Evolutionary conservation across 2,329 filamentous ascomycete species (phyloP), one percentile per base, ranked within the genome.

Genomic region (Colletotrichum trifolii): DNA sequence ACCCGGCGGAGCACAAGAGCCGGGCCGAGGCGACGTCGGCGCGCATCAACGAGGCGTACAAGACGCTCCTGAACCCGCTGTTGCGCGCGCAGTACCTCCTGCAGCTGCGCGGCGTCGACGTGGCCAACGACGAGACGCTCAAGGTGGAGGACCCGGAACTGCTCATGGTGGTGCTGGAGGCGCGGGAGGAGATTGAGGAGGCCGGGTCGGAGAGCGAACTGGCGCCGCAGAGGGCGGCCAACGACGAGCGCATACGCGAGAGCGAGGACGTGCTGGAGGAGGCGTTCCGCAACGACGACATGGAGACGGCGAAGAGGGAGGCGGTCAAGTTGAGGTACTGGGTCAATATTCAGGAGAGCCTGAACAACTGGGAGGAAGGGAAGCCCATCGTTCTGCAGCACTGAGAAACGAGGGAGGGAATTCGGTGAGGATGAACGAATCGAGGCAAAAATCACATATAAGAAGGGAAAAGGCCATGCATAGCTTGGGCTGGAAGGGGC

Each of bases 41-140:
- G 8, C 85, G 87, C 34, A 94, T 98, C 76, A 98, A 98, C 82
- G 90, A 94, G 69, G 96, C 96, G 1, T 98, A 96, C 84, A 90
- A 88, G 73, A 97, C 94, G 3, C 86, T 99, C 1, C 82, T 87
- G 54, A 87, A 90, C 70, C 94, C 96, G 13, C 82, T 99, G 11
- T 78, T 87, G 52, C 88, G 96, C 33, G 94, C 95, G n/a, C 93
- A 97, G 76, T 97, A 98, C 75, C 81, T 98, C 6, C 85, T 98
- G 4, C 80, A 90, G 65, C 85, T 89, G 57, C 85, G 89, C 45
- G 93, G 90, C 0, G 85, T 94, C 17, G 92, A 97, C 73, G 88
- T 96, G 0, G 89, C 88, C 2, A 88, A 89, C 70, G 94, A 97
- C 72, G 94, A 96, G 78, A 86, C 85, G 2, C 87, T 89, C 6